Evolutionary conservation across 2,329 filamentous ascomycete genomes (phyloP), one percentile per base, ranked within the genome.

Genomic region (Penicillium sp.): DNA sequence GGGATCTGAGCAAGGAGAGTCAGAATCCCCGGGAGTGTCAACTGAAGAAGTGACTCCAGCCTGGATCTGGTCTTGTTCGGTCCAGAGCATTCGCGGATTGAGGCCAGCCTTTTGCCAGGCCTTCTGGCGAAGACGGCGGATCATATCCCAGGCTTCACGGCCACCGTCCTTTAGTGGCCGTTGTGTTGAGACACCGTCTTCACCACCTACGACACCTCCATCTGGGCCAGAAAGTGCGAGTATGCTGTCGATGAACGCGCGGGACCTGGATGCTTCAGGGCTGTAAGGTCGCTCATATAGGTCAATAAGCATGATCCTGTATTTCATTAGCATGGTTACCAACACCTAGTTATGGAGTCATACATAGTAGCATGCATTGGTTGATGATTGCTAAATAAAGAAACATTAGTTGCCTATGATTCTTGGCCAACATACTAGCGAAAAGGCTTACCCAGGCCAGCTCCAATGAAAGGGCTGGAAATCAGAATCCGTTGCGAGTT

Each of bases 381-480:
- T 57, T 78, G 76, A 54, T 76, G 74, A 45, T 73, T 76, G 4
- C 71, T 73, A 29, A 11, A 16, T n/a, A n/a, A 50, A 16, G 9
- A 53, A 29, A n/a, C 11, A 44, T 70, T 51, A 67, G 66, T 44
- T 33, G 16, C 5, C 31, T 15, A n/a, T 36, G 5, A 16, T 31
- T 25, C 16, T 16, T 34, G 25, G 25, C 8, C 2, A 27, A 8
- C 8, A 7, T 27, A 27, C 8, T 27, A 27, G 8, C 25, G 2
- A 11, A 10, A 10, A 38, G 15, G 53, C 69, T 62, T 60, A 73
- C 70, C 76, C 76, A 39, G 77, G 76, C 77, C 77, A 80, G 57
- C 75, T 77, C 78, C 78, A 80, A 47, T 78, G 75, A 47, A 80
- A 79, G 0, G 76, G 76, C 57, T 79, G 75, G 41, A 80, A 76